Base-by-base conservation (phyloP, 352 stramenopile species). In the Thalassiosira exigua region DNA sequence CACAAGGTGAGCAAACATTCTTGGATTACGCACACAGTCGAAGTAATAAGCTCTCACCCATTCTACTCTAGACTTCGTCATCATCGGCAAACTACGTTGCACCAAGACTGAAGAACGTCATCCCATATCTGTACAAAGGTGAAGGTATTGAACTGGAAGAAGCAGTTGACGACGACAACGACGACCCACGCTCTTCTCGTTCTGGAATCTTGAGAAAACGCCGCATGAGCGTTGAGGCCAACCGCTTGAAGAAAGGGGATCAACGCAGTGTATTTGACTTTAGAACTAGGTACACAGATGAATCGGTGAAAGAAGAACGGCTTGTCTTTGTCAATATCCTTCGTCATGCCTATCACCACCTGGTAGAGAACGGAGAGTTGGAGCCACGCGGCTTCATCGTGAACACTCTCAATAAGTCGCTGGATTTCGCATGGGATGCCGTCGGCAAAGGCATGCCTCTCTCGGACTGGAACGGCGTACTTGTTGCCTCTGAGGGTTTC, bases 341-440 rank as follows among this genome's bases (percentile, higher is more conserved):
- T 44, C 36, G 36, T 44, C 14, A 14, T 14, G 36, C 36, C 14
- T 75, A 75, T 88, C 54, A 68, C 78, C 19, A 75, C 30, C 33
- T 82, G 81, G 14, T 61, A 75, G 66, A 69, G 32, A 73, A 74
- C 22, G 74, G 86, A 14, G 52, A 75, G 53, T 44, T 91, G 2
- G 77, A 78, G 21, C 61, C 73, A 48, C 27, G 77, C 30, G 66
- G 81, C 36, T 54, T 66, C 32, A 75, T 60, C 27, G 53, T 57
- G 50, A 33, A 61, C 71, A 26, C 57, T 61, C 29, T 67, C 84
- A 52, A 21, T 29, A 33, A 88, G 65, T 85, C 70, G 71, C 65
- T 90, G 42, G 80, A 90, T 27, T 65, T 88, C 48, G 74, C 86
- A 4, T 11, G 59, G n/a, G 66, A 84, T 50, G 42, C 50, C 26